Base-by-base conservation (phyloP, 768 basidiomycete genomes). In the Xerocomellus chrysenteron region DNA sequence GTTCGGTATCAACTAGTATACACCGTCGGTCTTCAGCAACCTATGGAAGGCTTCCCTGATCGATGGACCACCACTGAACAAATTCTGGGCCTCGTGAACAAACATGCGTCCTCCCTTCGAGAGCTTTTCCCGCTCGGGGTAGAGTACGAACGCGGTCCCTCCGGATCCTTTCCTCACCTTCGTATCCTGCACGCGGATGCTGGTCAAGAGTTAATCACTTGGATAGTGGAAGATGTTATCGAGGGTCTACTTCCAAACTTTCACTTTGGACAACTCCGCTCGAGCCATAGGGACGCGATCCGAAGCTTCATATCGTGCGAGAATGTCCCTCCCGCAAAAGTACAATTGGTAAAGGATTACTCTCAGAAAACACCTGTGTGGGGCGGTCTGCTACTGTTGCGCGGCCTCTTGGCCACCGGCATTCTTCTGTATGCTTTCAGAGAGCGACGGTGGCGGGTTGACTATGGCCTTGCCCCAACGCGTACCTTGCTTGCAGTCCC, bases 371-470 rank as follows among this genome's bases (percentile, higher is more conserved):
- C 51, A 0, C 33, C 42, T 3, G 8, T 64, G 8, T 72, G 71
- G 66, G 14, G 40, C 2, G 61, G 60, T 5, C 49, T 76, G 4
- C 52, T 76, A 11, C 54, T 74, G 2, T 47, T 76, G 8, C 75
- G 76, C 5, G 75, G 75, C 4, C 65, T 76, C 21, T 47, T 76
- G 24, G 63, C 67, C 7, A 58, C 57, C 0, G 75, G 72, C 0
- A 70, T 76, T n/a, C 59, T 76, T 2, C 37, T 68, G 13, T 68
- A 68, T 44, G 67, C 61, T 6, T 57, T 76, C 36, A 65, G 44
- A 39, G 73, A 76, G 5, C 72, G 71, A 30, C 63, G 76, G 24
- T 76, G 74, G 74, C 56, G 75, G 4, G 76, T 77, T 6, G 71
- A 76, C 51, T 77, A 73, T 60, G 75, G 75, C 3, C 71, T 73